Conservation (phyloP, 192 early-diverging fungal species). For the Obelidium mucronatum region DNA sequence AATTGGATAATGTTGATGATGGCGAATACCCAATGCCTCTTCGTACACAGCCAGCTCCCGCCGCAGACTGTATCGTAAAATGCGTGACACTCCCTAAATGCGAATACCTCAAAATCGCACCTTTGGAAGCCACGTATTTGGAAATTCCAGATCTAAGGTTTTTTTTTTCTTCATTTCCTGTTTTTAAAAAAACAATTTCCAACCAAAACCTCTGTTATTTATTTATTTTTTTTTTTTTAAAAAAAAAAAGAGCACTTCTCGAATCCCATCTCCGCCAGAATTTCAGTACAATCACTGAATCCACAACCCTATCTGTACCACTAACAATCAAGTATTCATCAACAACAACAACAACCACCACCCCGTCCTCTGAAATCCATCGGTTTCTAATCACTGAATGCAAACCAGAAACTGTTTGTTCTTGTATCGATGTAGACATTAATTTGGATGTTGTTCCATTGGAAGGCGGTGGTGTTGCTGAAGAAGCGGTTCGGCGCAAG, state of each 20-base stretch:
- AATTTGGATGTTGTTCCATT: conserved; percentile 35
- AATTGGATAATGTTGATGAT: not conserved
- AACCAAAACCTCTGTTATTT: too few relatives aligned
- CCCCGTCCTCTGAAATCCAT: not conserved
- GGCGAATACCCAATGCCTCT: not conserved
- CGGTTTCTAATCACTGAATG: conserved; percentile 30
- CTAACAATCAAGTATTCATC: not conserved
- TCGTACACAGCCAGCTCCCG: not conserved
- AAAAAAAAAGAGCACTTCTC: conserved; percentile 27
- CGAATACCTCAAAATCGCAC: conserved; percentile 31
- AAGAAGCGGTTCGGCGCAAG: conserved; percentile 25
- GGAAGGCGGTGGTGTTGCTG: conserved; percentile 13
- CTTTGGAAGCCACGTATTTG: conserved; percentile 23
- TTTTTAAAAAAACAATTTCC: too few relatives aligned
- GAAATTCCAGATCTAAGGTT: conserved; percentile 35
- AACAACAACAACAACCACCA: not conserved
- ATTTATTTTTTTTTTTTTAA: too few relatives aligned
- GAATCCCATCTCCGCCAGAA: conserved; percentile 38
- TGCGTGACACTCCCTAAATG: conserved; percentile 26
- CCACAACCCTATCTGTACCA: conserved; percentile 1
- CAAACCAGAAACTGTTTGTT: conserved; percentile 12
- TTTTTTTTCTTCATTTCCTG: too few relatives aligned
- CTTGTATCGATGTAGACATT: conserved; percentile 38
- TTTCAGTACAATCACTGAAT: conserved; percentile 13
- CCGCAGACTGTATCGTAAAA: not conserved